These are phyloP conservation scores for Hortiboletus campestris DNA, from an alignment of 768 basidiomycete species.

Conservation along the genomic window DNA sequence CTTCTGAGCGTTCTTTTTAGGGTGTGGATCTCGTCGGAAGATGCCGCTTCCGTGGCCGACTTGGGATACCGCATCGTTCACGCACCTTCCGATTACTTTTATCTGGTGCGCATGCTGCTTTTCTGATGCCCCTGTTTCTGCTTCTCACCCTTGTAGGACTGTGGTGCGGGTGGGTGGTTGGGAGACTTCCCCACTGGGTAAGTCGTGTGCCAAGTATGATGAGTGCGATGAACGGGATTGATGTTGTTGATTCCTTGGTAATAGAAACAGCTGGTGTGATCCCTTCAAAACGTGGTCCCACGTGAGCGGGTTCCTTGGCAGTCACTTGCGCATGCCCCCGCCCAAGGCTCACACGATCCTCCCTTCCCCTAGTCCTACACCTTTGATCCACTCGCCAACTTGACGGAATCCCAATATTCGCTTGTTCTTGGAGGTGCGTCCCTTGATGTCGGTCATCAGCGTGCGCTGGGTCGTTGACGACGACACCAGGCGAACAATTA, in stretches of 20 bases:
- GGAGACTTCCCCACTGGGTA: constrained; percentile 35
- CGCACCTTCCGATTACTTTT: constrained; percentile 52
- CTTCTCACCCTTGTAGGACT: constrained; percentile 31
- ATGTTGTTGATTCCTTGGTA: background rate
- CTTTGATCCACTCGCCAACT: constrained; percentile 48
- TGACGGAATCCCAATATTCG: constrained; percentile 34
- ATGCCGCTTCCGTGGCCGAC: constrained; percentile 39
- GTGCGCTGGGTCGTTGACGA: background rate
- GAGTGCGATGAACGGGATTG: background rate
- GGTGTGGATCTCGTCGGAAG: constrained; percentile 47
- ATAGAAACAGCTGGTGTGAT: constrained; percentile 47
- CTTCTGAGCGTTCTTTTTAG: constrained; percentile 7
- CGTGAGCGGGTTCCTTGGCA: constrained; percentile 26
- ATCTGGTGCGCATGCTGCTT: constrained; percentile 34
- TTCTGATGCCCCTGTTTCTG: background rate
- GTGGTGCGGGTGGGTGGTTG: constrained; percentile 50
- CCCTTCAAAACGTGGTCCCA: constrained; percentile 53
- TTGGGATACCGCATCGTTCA: constrained; percentile 47
- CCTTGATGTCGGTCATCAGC: background rate
- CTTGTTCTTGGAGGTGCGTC: constrained; percentile 40
- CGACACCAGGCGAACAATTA: constrained; percentile 32
- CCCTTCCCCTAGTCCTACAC: constrained; percentile 37
- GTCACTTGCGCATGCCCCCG: background rate
- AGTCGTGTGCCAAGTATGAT: constrained; percentile 1
- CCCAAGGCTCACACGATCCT: constrained; percentile 9